These are phyloP conservation scores for Pseudogymnoascus verrucosus DNA, from an alignment of 2,329 filamentous ascomycete genomes.

Conservation along the genomic window DNA sequence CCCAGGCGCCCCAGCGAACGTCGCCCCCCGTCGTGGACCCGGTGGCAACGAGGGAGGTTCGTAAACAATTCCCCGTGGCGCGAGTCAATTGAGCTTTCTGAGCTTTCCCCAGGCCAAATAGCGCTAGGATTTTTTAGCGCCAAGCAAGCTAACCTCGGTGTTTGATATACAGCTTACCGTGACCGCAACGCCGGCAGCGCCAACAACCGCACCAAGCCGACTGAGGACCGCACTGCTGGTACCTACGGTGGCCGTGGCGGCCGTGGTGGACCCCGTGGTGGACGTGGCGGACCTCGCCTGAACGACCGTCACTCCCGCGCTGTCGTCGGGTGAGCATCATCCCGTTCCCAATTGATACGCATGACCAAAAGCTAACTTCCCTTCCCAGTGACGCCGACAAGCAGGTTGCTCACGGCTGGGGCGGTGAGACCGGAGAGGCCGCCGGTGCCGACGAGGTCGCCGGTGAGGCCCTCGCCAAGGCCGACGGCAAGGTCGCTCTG, in stretches of 20 bases:
- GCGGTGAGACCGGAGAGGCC: constrained; percentile 69
- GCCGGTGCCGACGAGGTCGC: constrained; percentile 89
- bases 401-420: constrained; percentile 86
- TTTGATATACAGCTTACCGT: constrained; percentile 62
- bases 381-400: constrained; percentile 66
- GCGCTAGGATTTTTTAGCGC: constrained; percentile 12
- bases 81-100: constrained; percentile 14
- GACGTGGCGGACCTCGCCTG: constrained; percentile 13
- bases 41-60: constrained; percentile 82
- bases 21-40: constrained; percentile 43
- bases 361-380: constrained; percentile 22
- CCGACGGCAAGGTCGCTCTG: constrained; percentile 66
- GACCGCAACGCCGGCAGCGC: constrained; percentile 74
- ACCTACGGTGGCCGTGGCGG: constrained; percentile 52
- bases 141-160: constrained; percentile 12
- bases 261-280: constrained; percentile 21
- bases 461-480: constrained; percentile 79
- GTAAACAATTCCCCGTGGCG: constrained; percentile 30
- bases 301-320: constrained; percentile 31
- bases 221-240: constrained; percentile 57
- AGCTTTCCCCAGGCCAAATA: constrained; percentile 4
- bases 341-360: constrained; percentile 21
- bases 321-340: constrained; percentile 24
- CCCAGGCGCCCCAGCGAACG: constrained; percentile 36
- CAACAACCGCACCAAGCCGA: constrained; percentile 74